These are phyloP conservation scores for Apocynum venetum DNA, from an alignment of 257 asterid genomes.

Conservation along the genomic window DNA sequence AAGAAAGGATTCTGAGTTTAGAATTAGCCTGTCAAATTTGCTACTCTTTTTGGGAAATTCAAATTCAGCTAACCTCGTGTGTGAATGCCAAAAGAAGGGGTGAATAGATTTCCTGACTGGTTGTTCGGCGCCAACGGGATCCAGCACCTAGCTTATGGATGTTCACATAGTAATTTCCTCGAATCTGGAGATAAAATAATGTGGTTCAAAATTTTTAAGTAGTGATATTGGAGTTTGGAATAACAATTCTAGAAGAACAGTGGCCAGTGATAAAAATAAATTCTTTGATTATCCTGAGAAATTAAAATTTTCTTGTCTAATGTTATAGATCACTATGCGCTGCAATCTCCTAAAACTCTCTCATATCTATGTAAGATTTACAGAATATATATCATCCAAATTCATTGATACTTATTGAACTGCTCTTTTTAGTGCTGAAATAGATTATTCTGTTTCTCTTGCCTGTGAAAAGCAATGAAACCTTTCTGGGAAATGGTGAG, in stretches of 20 bases:
- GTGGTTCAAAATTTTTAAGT: background rate
- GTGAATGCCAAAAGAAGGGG: constrained; percentile 75
- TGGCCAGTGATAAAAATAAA: background rate
- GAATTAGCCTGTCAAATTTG: background rate
- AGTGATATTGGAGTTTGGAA: background rate
- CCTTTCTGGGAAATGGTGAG: background rate
- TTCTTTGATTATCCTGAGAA: background rate
- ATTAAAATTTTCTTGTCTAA: background rate
- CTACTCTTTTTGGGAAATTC: background rate
- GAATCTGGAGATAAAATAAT: constrained; percentile 36
- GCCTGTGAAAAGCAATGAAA: background rate
- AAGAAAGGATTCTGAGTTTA: constrained; percentile 9
- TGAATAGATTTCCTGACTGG: constrained; percentile 85
- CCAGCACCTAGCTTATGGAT: constrained; percentile 55
- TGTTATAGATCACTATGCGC: no score
- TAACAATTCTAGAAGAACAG: background rate
- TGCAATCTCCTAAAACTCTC: no score
- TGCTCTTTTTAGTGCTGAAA: no score
- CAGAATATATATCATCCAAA: no score
- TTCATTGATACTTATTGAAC: no score
- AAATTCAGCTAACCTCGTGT: constrained; percentile 48
- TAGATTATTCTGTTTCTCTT: constrained; percentile 22
- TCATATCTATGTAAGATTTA: no score
- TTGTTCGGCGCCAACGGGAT: constrained; percentile 75
- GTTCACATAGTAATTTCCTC: constrained; percentile 66